Evolutionary conservation across 148 eudicot genomes (phyloP), one percentile per base, ranked within the genome.

Genomic region (Hydrangea macrophylla): DNA sequence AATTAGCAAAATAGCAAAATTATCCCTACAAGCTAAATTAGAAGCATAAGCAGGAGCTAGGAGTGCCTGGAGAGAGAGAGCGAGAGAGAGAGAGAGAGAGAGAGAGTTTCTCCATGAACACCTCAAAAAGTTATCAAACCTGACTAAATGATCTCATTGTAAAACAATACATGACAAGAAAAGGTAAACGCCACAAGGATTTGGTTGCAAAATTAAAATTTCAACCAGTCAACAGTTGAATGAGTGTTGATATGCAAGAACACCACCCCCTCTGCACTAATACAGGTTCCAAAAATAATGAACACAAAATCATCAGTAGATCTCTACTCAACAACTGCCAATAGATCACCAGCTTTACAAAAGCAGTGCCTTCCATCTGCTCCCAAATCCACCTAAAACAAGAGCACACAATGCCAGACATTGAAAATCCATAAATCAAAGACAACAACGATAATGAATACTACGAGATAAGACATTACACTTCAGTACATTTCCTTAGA

Each of bases 291-390:
- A 48, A 48, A 48, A 48, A 48, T 48, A 48, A 48, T 7, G n/a
- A n/a, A 3, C 23, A 20, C 6, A 7, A 7, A 18, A 48, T 48
- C 23, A 48, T 18, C 23, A 12, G 2, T 33, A 3, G 48, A 64
- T 25, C 70, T 72, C 63, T 82, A 92, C 79, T 90, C 98, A 17
- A 92, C 92, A 44, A 90, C 83, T 1, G 98, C 96, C 71, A 92
- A 74, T 64, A 92, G 81, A 62, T 92, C 98, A 48, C 82, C 79
- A 26, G 87, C 90, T 79, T 81, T 88, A 79, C 90, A 85, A 73
- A 92, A 92, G 74, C 81, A 73, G 73, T 92, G 98, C 78, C 70
- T 77, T 20, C 71, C 75, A 9, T 79, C 82, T 18, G 85, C 74
- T 73, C 88, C 91, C 74, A 86, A 64, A 64, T 81, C 85, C 69